These are phyloP conservation scores for Berberis vulgaris DNA, from an alignment of 164 flowering plant species.

Conservation along the genomic window DNA sequence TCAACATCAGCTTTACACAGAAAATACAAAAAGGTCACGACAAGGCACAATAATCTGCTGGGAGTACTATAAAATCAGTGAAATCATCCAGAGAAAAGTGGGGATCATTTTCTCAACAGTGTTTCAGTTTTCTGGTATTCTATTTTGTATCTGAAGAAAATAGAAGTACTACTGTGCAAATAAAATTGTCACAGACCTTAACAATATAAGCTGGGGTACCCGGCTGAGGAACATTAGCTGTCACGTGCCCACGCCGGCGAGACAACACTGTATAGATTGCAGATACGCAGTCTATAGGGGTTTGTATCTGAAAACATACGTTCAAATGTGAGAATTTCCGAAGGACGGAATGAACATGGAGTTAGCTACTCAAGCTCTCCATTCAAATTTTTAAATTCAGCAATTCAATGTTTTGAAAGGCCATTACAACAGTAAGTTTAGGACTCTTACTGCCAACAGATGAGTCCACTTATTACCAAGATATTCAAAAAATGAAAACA, in stretches of 20 bases:
- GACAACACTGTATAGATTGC: constrained; percentile 93
- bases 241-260: constrained; percentile 96
- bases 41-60: too few relatives aligned
- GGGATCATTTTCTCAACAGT: too few relatives aligned
- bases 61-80: too few relatives aligned
- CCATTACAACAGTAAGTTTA: too few relatives aligned
- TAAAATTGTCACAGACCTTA: constrained; percentile 43
- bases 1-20: too few relatives aligned
- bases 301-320: constrained; percentile 75
- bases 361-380: constrained; percentile 16
- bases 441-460: too few relatives aligned
- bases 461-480: not conserved
- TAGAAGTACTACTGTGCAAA: not conserved
- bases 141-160: not conserved
- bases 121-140: too few relatives aligned
- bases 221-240: constrained; percentile 93
- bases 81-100: too few relatives aligned
- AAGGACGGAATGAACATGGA: not conserved
- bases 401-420: too few relatives aligned
- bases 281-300: constrained; percentile 94
- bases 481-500: too few relatives aligned
- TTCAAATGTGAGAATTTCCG: not conserved
- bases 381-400: not conserved
- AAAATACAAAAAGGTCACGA: constrained; percentile 4
- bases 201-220: constrained; percentile 98